Evolutionary conservation across 2,329 filamentous ascomycete species (phyloP).

Genomic region (Fusarium multiceps): DNA sequence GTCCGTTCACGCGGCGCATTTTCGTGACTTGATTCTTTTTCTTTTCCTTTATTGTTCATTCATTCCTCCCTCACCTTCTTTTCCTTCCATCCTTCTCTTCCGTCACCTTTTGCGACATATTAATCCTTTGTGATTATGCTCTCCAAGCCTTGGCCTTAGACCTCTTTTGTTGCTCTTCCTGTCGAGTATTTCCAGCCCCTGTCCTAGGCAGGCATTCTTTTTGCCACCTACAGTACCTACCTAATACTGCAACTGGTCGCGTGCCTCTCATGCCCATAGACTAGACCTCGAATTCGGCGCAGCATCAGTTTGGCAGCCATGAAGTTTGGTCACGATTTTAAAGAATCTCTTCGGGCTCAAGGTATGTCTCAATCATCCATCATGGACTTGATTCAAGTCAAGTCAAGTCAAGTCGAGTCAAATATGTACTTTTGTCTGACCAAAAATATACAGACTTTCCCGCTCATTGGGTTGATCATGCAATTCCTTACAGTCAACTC

Average conservation of each 20-base stretch:
- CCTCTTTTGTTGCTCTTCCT: background rate
- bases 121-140: background rate
- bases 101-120: background rate
- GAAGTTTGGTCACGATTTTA: slow-evolving; percentile 89
- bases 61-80: slow-evolving; percentile 6
- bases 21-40: slow-evolving; percentile 17
- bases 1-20: slow-evolving; percentile 25
- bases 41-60: background rate
- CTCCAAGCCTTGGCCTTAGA: background rate
- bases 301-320: slow-evolving; percentile 58
- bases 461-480: slow-evolving; percentile 75
- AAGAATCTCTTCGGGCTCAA: slow-evolving; percentile 74
- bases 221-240: slow-evolving; percentile 15
- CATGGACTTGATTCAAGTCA: background rate
- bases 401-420: too few relatives aligned
- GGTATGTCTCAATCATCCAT: slow-evolving; percentile 47
- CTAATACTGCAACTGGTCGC: slow-evolving; percentile 38
- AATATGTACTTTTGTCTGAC: background rate
- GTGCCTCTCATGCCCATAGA: slow-evolving; percentile 34
- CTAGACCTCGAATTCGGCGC: slow-evolving; percentile 12
- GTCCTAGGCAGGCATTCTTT: background rate
- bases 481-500: slow-evolving; percentile 84
- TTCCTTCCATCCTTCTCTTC: background rate
- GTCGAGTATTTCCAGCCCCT: slow-evolving; percentile 6
- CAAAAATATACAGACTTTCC: slow-evolving; percentile 69